These are phyloP conservation scores for Lanmaoa pseudosensibilis DNA, from an alignment of 768 basidiomycete species.

Conservation along the genomic window DNA sequence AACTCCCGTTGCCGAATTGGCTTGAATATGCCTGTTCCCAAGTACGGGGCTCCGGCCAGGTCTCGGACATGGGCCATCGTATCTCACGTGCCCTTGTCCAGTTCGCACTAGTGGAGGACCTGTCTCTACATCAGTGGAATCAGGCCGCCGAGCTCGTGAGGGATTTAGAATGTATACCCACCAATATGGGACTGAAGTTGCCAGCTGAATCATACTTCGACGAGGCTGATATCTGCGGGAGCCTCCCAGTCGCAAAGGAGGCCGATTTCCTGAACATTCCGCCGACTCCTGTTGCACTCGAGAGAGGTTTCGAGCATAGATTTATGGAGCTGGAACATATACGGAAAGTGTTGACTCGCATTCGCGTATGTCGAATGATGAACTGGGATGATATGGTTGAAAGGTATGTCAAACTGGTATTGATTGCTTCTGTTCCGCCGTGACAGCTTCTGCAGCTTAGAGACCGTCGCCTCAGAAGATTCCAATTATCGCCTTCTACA, in stretches of 20 bases:
- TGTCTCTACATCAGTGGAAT: constrained; percentile 52
- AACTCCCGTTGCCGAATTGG: constrained; percentile 74
- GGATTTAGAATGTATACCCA: constrained; percentile 64
- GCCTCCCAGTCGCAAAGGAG: constrained; percentile 6
- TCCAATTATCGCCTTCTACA: constrained; percentile 35
- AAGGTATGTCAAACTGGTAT: constrained; percentile 38
- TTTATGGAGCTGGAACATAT: background rate
- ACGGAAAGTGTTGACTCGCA: background rate
- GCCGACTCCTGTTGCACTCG: background rate
- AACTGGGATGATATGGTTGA: constrained; percentile 8
- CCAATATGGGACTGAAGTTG: constrained; percentile 64
- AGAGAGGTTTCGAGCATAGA: background rate
- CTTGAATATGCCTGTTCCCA: constrained; percentile 56
- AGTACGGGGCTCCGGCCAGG: constrained; percentile 3
- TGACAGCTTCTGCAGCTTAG: constrained; percentile 8
- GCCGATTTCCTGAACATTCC: background rate
- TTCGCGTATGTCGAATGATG: constrained; percentile 39
- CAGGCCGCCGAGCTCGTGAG: constrained; percentile 51
- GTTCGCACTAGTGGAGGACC: constrained; percentile 69
- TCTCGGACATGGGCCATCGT: constrained; percentile 52
- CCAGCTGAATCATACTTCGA: constrained; percentile 79
- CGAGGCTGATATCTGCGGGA: constrained; percentile 75
- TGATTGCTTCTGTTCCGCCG: constrained; percentile 35
- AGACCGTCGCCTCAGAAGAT: constrained; percentile 8
- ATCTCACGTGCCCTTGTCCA: constrained; percentile 61